Conservation (phyloP, 2,329 filamentous ascomycete genomes). For the Byssoonygena ceratinophila region DNA sequence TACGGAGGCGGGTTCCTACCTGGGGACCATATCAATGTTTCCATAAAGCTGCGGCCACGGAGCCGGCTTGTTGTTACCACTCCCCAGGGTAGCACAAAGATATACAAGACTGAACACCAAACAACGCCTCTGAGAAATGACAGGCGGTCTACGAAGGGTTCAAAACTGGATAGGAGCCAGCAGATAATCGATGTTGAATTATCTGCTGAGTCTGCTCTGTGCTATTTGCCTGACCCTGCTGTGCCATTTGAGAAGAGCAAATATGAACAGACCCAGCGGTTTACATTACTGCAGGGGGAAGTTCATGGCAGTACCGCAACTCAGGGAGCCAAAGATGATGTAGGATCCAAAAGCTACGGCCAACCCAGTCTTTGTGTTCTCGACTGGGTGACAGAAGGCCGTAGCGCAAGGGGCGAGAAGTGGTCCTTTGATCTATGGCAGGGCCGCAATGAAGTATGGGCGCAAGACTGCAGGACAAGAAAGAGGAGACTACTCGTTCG, state of each 20-base stretch:
- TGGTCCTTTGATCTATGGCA: constrained; percentile 75
- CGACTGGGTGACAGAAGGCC: constrained; percentile 90
- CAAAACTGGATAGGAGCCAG: constrained; percentile 31
- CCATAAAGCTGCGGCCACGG: constrained; percentile 51
- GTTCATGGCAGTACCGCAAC: not conserved
- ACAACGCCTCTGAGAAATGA: constrained; percentile 29
- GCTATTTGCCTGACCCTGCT: constrained; percentile 76
- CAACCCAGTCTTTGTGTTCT: constrained; percentile 60
- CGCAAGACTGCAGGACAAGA: constrained; percentile 28
- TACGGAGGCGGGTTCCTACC: constrained; percentile 90
- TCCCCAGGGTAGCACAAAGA: constrained; percentile 75
- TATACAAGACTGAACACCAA: constrained; percentile 65
- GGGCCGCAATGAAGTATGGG: constrained; percentile 71
- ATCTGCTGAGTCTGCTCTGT: constrained; percentile 42
- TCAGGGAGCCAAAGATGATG: not conserved
- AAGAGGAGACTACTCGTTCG: constrained; percentile 61
- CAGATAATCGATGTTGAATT: constrained; percentile 44
- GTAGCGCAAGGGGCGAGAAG: constrained; percentile 72
- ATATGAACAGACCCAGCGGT: constrained; percentile 75
- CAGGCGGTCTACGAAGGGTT: constrained; percentile 23
- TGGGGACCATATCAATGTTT: constrained; percentile 69
- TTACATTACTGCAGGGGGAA: constrained; percentile 41
- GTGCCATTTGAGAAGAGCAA: constrained; percentile 78
- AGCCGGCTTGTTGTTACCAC: constrained; percentile 56
- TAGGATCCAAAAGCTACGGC: not conserved